These are phyloP conservation scores for Colletotrichum australisinense DNA, from an alignment of 2,329 filamentous ascomycete species.

Conservation along the genomic window DNA sequence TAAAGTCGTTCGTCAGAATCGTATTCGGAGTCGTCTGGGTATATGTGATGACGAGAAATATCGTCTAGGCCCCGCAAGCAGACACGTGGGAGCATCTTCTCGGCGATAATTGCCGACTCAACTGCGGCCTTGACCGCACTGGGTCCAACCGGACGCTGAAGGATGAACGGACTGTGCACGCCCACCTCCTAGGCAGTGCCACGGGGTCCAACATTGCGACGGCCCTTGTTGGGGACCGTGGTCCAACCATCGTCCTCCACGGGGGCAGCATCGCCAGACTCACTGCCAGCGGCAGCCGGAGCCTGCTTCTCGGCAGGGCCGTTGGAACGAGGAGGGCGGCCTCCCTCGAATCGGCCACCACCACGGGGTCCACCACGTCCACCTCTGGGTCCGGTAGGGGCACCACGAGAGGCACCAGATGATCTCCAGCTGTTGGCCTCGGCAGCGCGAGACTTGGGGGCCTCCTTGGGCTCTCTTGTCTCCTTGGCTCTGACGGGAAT, in stretches of 20 bases:
- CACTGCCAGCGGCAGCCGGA: slow-evolving; percentile 47
- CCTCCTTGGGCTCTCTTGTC: slow-evolving; percentile 55
- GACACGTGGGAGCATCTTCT: slow-evolving; percentile 30
- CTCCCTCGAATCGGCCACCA: slow-evolving; percentile 57
- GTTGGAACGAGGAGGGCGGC: slow-evolving; percentile 61
- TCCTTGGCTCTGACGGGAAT: slow-evolving; percentile 48
- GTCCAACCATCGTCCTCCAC: slow-evolving; percentile 74
- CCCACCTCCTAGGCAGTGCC: slow-evolving; percentile 31
- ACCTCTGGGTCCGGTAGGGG: slow-evolving; percentile 52
- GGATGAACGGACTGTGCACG: slow-evolving; percentile 25
- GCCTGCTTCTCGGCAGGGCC: slow-evolving; percentile 52
- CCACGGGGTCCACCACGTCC: slow-evolving; percentile 44
- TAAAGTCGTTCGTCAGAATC: slow-evolving; percentile 36
- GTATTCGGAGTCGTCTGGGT: slow-evolving; percentile 36
- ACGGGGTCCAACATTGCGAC: slow-evolving; percentile 36
- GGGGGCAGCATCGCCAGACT: slow-evolving; percentile 44
- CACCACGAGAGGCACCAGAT: slow-evolving; percentile 59
- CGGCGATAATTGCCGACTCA: slow-evolving; percentile 23
- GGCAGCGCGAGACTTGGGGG: slow-evolving; percentile 64
- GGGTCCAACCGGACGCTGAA: slow-evolving; percentile 29
- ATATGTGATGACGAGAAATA: slow-evolving; percentile 33
- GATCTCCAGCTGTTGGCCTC: slow-evolving; percentile 73
- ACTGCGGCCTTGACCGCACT: slow-evolving; percentile 23
- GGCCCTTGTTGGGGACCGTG: slow-evolving; percentile 56
- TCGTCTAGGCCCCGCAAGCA: slow-evolving; percentile 31